Conservation (phyloP, 805 yeast genomes). For the Kazachstania viticola region DNA sequence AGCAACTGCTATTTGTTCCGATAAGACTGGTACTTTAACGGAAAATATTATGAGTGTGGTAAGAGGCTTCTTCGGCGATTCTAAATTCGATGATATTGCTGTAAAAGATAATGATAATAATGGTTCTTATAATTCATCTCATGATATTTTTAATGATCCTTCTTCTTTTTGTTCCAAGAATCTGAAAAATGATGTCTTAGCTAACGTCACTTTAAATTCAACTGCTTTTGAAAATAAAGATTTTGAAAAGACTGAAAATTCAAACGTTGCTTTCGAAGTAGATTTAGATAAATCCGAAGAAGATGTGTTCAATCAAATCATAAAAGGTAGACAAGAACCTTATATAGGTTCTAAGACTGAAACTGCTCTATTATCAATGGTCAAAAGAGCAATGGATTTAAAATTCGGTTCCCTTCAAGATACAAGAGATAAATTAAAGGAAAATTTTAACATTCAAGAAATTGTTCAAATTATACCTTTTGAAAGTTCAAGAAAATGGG, state of each 20-base stretch:
- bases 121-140: too few relatives aligned
- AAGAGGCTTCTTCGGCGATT: slow-evolving; percentile 52
- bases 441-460: slow-evolving; percentile 24
- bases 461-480: slow-evolving; percentile 75
- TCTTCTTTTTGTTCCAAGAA: slow-evolving; percentile 7
- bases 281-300: slow-evolving; percentile 6
- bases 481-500: slow-evolving; percentile 89
- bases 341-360: slow-evolving; percentile 92
- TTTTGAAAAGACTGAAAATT: slow-evolving; percentile 1
- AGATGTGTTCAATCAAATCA: slow-evolving; percentile 8
- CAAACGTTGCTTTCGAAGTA: slow-evolving; percentile 1
- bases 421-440: slow-evolving; percentile 28
- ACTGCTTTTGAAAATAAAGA: slow-evolving; percentile 76
- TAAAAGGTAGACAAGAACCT: slow-evolving; percentile 34
- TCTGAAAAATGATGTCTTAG: slow-evolving; percentile 24
- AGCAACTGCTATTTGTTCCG: slow-evolving; percentile 94
- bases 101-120: slow-evolving; percentile 5
- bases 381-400: slow-evolving; percentile 43
- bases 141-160: slow-evolving; percentile 4
- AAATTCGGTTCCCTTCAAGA: slow-evolving; percentile 31
- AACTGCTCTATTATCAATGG: slow-evolving; percentile 68
- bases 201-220: slow-evolving; percentile 68
- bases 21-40: slow-evolving; percentile 94
- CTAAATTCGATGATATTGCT: slow-evolving; percentile 43
- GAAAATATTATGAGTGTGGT: slow-evolving; percentile 91